phyloP scores from a whole-genome alignment of 1,284 basidiomycete genomes.

The Pascua guehoae region DNA sequence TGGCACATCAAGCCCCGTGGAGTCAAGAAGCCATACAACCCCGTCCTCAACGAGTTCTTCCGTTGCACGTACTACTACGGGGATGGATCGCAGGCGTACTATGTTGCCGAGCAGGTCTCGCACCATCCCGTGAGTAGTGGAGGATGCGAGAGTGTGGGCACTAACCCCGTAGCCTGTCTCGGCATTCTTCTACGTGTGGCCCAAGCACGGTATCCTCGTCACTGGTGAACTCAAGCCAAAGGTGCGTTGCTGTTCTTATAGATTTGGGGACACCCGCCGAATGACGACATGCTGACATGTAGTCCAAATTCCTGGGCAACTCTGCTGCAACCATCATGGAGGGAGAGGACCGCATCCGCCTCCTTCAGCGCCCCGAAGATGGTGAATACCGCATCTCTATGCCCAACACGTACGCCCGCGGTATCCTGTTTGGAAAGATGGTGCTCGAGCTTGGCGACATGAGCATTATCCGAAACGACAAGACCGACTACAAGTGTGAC shows the following conservation, averaged over 20 bases:
- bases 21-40: conserved; percentile 99
- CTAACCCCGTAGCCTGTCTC: conserved; percentile 63
- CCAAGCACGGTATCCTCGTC: conserved; percentile 73
- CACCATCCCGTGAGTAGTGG: conserved; percentile 46
- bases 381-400: conserved; percentile 61
- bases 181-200: conserved; percentile 94
- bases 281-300: background rate
- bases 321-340: conserved; percentile 94
- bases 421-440: conserved; percentile 98
- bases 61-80: conserved; percentile 91
- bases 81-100: conserved; percentile 88
- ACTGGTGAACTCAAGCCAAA: conserved; percentile 94
- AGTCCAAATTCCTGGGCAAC: conserved; percentile 91
- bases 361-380: conserved; percentile 77
- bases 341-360: conserved; percentile 81
- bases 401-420: conserved; percentile 96
- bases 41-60: conserved; percentile 96
- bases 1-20: conserved; percentile 99
- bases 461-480: conserved; percentile 78
- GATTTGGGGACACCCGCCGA: background rate
- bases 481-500: conserved; percentile 70
- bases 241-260: conserved; percentile 16
- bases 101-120: conserved; percentile 87
- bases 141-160: background rate
- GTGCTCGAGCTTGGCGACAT: conserved; percentile 91